Base-by-base conservation (phyloP, 2,329 filamentous ascomycete genomes). In the Hirsutella rhossiliensis region DNA sequence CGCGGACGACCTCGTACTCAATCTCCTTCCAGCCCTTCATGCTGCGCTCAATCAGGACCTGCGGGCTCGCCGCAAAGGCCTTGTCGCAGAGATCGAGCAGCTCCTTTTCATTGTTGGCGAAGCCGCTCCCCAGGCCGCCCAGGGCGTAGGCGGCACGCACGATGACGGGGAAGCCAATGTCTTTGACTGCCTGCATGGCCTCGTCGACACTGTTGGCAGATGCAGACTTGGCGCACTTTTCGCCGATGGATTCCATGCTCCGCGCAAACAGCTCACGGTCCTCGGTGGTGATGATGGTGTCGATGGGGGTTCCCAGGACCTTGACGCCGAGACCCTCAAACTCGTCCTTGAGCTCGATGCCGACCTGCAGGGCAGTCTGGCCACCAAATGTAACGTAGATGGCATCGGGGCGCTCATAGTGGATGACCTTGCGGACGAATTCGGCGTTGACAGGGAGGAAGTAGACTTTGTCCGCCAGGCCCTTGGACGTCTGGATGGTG, bases 11-110 rank as follows among this genome's bases (percentile, higher is more conserved):
- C 65, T 98, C 92, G 60, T 97, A 98, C 65, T 98, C 92, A 50
- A 97, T 94, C 66, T 98, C 92, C 66, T 98, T 98, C 92, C 92
- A 98, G 47, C 92, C 92, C 71, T 97, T 97, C 90, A 98, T 97
- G 69, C 87, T 94, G 63, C 86, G 82, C 71, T 98, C 92, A 56
- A 98, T 94, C 44, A 98, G 76, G 8, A 98, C 87, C 62, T 98
- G 92, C 9, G 92, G 92, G 60, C 87, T 95, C 53, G 86, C 89
- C 27, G 92, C 89, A 53, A 98, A 88, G 7, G 92, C 90, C 67
- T 94, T 95, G 63, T 86, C 82, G 73, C 92, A 97, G 39, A 97
- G 82, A 2, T 90, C 86, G 30, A 84, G 68, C 38, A 97, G 72
- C 63, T 98, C 80, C 2, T 76, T 65, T 54, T 94, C 81, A 62